phyloP scores from a whole-genome alignment of 2,329 filamentous ascomycete genomes.

The Diatrype stigma region DNA sequence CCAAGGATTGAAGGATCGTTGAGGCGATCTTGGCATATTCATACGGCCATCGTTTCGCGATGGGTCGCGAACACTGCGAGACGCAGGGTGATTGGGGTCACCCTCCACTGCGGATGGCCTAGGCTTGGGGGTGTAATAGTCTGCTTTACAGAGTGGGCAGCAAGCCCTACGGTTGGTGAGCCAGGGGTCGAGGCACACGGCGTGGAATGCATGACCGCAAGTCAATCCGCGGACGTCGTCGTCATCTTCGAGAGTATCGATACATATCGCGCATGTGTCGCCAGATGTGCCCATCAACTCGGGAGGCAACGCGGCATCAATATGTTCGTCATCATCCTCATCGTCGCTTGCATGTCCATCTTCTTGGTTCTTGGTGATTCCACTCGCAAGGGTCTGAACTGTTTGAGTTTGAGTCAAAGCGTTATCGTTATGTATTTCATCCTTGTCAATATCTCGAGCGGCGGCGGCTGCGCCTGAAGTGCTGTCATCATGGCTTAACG shows the following conservation, averaged over 20 bases:
- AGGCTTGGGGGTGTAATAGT: conserved; percentile 94
- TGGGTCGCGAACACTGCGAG: conserved; percentile 22
- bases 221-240: conserved; percentile 92
- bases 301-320: conserved; percentile 74
- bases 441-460: conserved; percentile 4
- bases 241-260: conserved; percentile 89
- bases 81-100: conserved; percentile 28
- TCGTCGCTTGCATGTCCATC: conserved; percentile 36
- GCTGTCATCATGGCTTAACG: conserved; percentile 18
- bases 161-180: conserved; percentile 89
- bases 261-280: conserved; percentile 93
- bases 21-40: conserved; percentile 42
- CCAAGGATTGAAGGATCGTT: conserved; percentile 33
- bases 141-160: conserved; percentile 95
- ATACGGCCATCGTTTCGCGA: conserved; percentile 39
- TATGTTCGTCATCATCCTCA: conserved; percentile 75
- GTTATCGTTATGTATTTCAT: conserved; percentile 6
- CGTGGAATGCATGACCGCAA: conserved; percentile 98
- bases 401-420: conserved; percentile 15
- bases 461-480: conserved; percentile 19
- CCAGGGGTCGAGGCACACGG: conserved; percentile 94
- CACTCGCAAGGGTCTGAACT: conserved; percentile 16
- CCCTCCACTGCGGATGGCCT: conserved; percentile 51
- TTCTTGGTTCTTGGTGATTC: conserved; percentile 21
- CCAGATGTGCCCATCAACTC: conserved; percentile 78